Evolutionary conservation across 768 basidiomycete genomes (phyloP).

Genomic region (Myochromella boudieri): DNA sequence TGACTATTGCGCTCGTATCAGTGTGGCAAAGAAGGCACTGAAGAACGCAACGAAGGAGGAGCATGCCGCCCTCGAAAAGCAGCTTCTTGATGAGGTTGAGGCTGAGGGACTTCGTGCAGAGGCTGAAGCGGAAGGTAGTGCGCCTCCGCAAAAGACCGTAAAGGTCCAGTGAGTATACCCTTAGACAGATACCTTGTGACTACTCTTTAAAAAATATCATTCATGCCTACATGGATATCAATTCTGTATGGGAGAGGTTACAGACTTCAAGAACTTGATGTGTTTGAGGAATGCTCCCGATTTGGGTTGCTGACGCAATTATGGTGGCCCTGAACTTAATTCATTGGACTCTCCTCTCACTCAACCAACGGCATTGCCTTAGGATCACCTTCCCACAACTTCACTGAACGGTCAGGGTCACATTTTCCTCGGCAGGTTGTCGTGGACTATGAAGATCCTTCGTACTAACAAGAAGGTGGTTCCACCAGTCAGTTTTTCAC

Average conservation of each 20-base stretch:
- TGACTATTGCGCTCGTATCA: constrained; percentile 69
- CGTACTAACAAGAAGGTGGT: constrained; percentile 82
- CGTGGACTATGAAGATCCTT: constrained; percentile 83
- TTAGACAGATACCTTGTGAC: constrained; percentile 7
- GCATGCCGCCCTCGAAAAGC: constrained; percentile 53
- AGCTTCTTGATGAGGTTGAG: constrained; percentile 69
- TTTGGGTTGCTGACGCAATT: constrained; percentile 26
- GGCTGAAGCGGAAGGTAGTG: constrained; percentile 44
- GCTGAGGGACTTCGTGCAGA: constrained; percentile 72
- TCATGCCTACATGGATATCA: background rate
- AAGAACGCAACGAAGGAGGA: constrained; percentile 55
- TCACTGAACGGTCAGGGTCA: constrained; percentile 13
- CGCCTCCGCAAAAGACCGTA: constrained; percentile 23
- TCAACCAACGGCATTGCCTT: constrained; percentile 11
- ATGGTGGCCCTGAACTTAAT: constrained; percentile 17
- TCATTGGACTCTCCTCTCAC: constrained; percentile 15
- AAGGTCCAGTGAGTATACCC: constrained; percentile 34
- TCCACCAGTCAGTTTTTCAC: constrained; percentile 60
- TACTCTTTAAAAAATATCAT: background rate
- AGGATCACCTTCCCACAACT: constrained; percentile 9
- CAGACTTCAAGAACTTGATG: too few relatives aligned
- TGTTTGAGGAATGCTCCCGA: constrained; percentile 6
- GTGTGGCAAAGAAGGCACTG: constrained; percentile 57
- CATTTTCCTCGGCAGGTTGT: constrained; percentile 38
- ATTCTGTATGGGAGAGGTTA: background rate